Conservation (phyloP, 2,329 filamentous ascomycete genomes). For the Botryotinia globosa region DNA sequence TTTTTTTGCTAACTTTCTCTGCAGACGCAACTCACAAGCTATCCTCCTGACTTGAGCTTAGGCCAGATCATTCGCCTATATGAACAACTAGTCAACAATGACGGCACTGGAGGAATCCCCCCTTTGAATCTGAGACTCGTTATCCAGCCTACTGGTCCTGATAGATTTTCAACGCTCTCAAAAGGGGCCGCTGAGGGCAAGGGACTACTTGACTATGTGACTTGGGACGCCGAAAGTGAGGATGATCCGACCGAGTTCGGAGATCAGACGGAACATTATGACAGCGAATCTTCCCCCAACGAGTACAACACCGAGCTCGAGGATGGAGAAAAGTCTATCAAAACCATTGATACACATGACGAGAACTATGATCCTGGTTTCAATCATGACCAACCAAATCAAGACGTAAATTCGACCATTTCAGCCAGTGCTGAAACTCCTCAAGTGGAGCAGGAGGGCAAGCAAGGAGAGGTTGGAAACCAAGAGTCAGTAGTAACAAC, state of each 20-base stretch:
- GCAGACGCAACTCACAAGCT: constrained; percentile 46
- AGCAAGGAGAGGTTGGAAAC: constrained; percentile 7
- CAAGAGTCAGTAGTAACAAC: constrained; percentile 9
- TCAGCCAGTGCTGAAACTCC: constrained; percentile 13
- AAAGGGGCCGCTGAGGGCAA: constrained; percentile 54
- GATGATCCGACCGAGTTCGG: constrained; percentile 26
- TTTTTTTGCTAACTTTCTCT: constrained; percentile 33
- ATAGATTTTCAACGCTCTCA: constrained; percentile 51
- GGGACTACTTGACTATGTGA: constrained; percentile 41
- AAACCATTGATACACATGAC: not conserved
- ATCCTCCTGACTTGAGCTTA: constrained; percentile 50
- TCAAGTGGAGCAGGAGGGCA: constrained; percentile 4
- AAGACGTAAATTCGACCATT: not conserved
- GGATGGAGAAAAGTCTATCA: not conserved
- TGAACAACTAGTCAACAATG: constrained; percentile 56
- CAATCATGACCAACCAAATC: not conserved
- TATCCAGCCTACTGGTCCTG: constrained; percentile 52
- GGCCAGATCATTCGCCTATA: constrained; percentile 59
- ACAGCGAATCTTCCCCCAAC: constrained; percentile 9
- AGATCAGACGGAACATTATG: constrained; percentile 16
- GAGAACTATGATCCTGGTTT: not conserved
- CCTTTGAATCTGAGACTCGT: constrained; percentile 58
- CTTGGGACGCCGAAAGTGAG: constrained; percentile 33
- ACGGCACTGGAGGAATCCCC: constrained; percentile 50
- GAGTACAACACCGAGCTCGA: not conserved